These are phyloP conservation scores for Cynanchum wilfordii DNA, from an alignment of 257 asterid genomes.

Conservation along the genomic window DNA sequence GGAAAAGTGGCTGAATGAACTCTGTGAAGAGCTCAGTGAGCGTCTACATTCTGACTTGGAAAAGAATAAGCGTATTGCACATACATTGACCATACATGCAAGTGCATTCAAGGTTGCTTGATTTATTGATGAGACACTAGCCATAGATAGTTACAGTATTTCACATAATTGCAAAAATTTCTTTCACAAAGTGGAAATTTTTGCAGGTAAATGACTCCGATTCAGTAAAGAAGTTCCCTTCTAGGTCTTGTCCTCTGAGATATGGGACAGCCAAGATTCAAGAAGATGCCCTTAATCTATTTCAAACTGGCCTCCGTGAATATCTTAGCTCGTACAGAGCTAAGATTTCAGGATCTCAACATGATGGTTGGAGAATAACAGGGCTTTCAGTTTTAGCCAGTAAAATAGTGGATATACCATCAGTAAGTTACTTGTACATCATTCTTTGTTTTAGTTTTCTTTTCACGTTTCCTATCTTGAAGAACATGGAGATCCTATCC, in stretches of 20 bases:
- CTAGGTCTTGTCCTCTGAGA: constrained; percentile 83
- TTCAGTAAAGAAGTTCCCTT: constrained; percentile 74
- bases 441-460: neutral
- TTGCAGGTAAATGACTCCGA: constrained; percentile 57
- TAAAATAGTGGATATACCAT: constrained; percentile 67
- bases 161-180: neutral
- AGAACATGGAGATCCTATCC: neutral
- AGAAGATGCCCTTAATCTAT: constrained; percentile 77
- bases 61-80: constrained; percentile 90
- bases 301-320: constrained; percentile 82
- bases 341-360: constrained; percentile 37
- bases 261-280: constrained; percentile 77
- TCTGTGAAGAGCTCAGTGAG: constrained; percentile 81
- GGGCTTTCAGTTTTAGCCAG: constrained; percentile 88
- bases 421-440: constrained; percentile 45
- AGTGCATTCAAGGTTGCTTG: constrained; percentile 71
- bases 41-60: constrained; percentile 85
- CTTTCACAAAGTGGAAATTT: constrained; percentile 9
- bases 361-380: constrained; percentile 74
- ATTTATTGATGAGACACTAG: constrained; percentile 10
- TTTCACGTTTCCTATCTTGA: neutral
- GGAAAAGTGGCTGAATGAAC: constrained; percentile 78
- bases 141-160: neutral
- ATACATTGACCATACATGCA: constrained; percentile 77
- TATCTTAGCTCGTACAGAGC: constrained; percentile 49